A percentile compares a stretch with the other conserved stretches of the same genome.
Evolutionary conservation across 352 stramenopile species (phyloP).

Genomic region (Pythium scleroteichum): DNA sequence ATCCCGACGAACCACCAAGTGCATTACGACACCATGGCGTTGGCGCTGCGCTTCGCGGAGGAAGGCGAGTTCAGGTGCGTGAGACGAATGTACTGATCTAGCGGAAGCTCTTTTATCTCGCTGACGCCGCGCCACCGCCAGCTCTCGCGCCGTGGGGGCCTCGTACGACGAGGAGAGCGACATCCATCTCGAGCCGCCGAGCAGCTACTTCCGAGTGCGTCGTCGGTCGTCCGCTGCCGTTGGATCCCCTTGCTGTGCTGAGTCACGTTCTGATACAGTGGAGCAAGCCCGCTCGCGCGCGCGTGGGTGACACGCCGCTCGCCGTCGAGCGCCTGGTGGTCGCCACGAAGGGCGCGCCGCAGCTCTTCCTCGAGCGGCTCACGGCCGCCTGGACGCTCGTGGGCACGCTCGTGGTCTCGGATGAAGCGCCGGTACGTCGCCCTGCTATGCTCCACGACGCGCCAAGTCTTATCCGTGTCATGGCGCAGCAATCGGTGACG

Average conservation of each 20-base stretch:
- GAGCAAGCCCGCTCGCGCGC: conserved; percentile 41
- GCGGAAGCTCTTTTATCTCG: background rate
- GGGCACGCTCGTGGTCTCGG: conserved; percentile 52
- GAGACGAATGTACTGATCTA: background rate
- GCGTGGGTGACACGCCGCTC: conserved; percentile 8
- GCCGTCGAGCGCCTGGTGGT: conserved; percentile 47
- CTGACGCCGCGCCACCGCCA: conserved; percentile 5
- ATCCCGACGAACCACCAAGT: too few species aligned
- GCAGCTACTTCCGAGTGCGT: conserved; percentile 60
- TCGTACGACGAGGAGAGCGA: conserved; percentile 30
- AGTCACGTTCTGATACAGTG: conserved; percentile 36
- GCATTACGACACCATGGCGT: conserved; percentile 23
- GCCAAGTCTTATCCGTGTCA: background rate
- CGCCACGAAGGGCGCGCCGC: conserved; percentile 41
- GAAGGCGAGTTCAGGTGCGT: conserved; percentile 33
- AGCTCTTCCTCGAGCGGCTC: conserved; percentile 52
- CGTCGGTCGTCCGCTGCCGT: background rate
- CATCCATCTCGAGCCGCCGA: conserved; percentile 23
- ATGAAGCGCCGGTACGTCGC: conserved; percentile 51
- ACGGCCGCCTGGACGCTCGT: conserved; percentile 44
- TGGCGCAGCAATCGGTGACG: conserved; percentile 1
- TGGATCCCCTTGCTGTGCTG: background rate
- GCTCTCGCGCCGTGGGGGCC: conserved; percentile 48
- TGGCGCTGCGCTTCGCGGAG: conserved; percentile 36
- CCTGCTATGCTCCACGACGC: too few species aligned